phyloP scores from a whole-genome alignment of 768 basidiomycete species.

The Leccinellum rugosiceps region DNA sequence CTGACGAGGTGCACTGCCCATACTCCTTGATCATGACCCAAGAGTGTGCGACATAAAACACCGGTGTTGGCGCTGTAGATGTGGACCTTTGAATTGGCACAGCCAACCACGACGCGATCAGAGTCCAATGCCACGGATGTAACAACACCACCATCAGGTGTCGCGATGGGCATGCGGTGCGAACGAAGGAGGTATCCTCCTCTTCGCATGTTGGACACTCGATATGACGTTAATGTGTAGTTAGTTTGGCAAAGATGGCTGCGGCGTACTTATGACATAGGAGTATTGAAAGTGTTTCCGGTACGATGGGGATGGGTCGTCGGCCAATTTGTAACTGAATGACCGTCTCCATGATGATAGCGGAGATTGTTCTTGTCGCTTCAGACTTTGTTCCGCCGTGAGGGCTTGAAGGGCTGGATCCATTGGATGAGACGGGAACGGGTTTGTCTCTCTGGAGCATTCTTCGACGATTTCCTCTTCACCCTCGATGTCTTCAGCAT shows the following conservation, averaged over 20 bases:
- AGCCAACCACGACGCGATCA: slow-evolving; percentile 84
- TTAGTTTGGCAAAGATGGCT: background rate
- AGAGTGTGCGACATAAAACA: slow-evolving; percentile 68
- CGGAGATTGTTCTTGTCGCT: slow-evolving; percentile 25
- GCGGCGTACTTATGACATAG: slow-evolving; percentile 61
- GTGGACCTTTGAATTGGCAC: slow-evolving; percentile 82
- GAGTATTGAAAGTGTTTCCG: slow-evolving; percentile 68
- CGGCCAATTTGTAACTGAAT: slow-evolving; percentile 3
- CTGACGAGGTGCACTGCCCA: slow-evolving; percentile 86
- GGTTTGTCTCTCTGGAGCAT: slow-evolving; percentile 32
- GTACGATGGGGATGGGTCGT: slow-evolving; percentile 41
- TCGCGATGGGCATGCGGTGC: slow-evolving; percentile 48
- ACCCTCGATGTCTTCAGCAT: slow-evolving; percentile 21
- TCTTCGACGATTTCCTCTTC: slow-evolving; percentile 32
- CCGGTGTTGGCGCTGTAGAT: slow-evolving; percentile 82
- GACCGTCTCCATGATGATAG: slow-evolving; percentile 24
- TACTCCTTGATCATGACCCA: slow-evolving; percentile 86
- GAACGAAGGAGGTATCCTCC: slow-evolving; percentile 69
- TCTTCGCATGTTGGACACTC: slow-evolving; percentile 79
- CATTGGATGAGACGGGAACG: slow-evolving; percentile 35
- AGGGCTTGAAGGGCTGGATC: slow-evolving; percentile 42
- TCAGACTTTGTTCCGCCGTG: slow-evolving; percentile 28
- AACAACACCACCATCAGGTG: slow-evolving; percentile 61
- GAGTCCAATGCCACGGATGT: slow-evolving; percentile 84
- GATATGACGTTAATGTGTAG: slow-evolving; percentile 1